Evolutionary conservation across 2,329 filamentous ascomycete species (phyloP), one percentile per base, ranked within the genome.

Genomic region (Talaromyces sp.): DNA sequence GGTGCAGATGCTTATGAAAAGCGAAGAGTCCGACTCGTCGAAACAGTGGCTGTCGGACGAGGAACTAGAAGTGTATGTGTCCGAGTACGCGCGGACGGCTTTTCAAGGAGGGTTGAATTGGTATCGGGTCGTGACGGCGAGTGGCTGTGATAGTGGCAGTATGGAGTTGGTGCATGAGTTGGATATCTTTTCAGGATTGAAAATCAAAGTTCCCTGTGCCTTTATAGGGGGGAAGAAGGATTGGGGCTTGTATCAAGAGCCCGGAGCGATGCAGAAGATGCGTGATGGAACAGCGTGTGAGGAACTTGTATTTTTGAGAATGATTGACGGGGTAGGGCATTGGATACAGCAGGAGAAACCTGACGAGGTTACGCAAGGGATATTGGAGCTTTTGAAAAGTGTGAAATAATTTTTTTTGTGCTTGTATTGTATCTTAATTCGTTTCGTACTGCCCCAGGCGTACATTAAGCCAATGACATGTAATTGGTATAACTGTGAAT

Each of bases 271-370:
- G 4, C 85, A 89, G 68, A 80, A 79, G 31, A 83, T 86, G 72
- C 76, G 58, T 23, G 61, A 68, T 34, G 67, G 68, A n/a, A 73
- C 55, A n/a, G 77, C 78, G 0, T 88, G 85, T 65, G 75, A 72
- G 30, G 79, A 82, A 62, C 88, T 85, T 68, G 77, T 78, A 56
- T 83, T 84, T 0, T 72, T 77, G 36, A 81, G 70, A 56, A 74
- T 87, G 18, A 75, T 90, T 12, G 81, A 87, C 16, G 81, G 81
- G 0, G 87, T 86, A 4, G 88, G 88, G 0, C 88, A 90, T 75
- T 90, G 88, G 88, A 82, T 88, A 40, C 87, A 88, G 69, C 86
- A 89, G 72, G 87, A 90, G 70, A 79, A 85, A 69, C 82, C 86
- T 1, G 80, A 83, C 65, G 79, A 75, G 59, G 84, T 87, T 8